These are phyloP conservation scores for Rhodotorula sp. DNA, from an alignment of 1,284 basidiomycete species.

Conservation along the genomic window DNA sequence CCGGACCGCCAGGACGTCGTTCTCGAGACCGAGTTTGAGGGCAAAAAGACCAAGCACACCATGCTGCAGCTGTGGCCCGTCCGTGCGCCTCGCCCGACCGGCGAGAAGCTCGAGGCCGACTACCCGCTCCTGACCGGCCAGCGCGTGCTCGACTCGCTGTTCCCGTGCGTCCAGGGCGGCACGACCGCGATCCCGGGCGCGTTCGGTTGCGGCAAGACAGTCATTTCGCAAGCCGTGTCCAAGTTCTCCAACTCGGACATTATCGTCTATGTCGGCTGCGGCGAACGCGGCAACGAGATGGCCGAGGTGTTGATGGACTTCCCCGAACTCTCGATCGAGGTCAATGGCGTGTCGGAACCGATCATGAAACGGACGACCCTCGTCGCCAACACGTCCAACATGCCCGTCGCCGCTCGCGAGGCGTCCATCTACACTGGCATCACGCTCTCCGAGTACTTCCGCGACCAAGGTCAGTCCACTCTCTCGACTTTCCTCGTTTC, in stretches of 20 bases:
- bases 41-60: constrained; percentile 86
- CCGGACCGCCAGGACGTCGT: constrained; percentile 70
- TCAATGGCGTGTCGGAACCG: constrained; percentile 88
- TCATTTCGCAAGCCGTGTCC: constrained; percentile 94
- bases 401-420: constrained; percentile 99
- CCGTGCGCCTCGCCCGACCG: constrained; percentile 90
- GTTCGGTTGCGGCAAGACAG: constrained; percentile 86
- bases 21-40: constrained; percentile 96
- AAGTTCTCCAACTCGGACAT: constrained; percentile 99
- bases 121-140: constrained; percentile 93
- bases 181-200: constrained; percentile 99
- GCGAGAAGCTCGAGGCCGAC: constrained; percentile 91
- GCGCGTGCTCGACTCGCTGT: constrained; percentile 93
- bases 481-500: no score
- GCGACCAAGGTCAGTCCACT: constrained; percentile 64
- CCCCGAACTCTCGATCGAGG: constrained; percentile 88
- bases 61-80: constrained; percentile 99
- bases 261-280: constrained; percentile 93
- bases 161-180: constrained; percentile 98
- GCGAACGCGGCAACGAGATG: constrained; percentile 69
- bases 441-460: constrained; percentile 98
- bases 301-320: constrained; percentile 77
- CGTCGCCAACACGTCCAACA: constrained; percentile 99
- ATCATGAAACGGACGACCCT: constrained; percentile 99
- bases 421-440: constrained; percentile 99